These are phyloP conservation scores for Veloboletus limbatus DNA, from an alignment of 1,284 basidiomycete genomes.

Conservation along the genomic window DNA sequence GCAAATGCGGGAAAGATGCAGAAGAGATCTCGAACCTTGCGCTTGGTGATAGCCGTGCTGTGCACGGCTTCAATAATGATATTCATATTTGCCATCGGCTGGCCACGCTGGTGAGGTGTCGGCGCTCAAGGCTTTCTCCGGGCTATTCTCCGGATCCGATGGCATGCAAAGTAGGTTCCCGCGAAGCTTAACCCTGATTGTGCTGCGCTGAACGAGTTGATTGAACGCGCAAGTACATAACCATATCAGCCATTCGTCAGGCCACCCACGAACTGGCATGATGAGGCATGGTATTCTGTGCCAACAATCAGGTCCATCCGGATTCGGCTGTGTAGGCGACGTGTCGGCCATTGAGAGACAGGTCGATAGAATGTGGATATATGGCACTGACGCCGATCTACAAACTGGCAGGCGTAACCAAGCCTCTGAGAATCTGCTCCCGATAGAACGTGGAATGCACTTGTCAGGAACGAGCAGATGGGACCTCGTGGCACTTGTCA, in stretches of 20 bases:
- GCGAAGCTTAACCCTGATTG: conserved; percentile 26
- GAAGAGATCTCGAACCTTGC: conserved; percentile 30
- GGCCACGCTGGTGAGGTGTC: conserved; percentile 31
- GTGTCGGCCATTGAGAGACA: conserved; percentile 13
- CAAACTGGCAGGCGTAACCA: background rate
- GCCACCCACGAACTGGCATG: background rate
- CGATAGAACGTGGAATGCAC: conserved; percentile 13
- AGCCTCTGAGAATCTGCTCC: conserved; percentile 5
- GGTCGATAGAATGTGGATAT: too few species aligned
- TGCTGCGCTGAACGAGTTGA: background rate
- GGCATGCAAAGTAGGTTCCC: conserved; percentile 19
- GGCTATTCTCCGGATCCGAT: conserved; percentile 24
- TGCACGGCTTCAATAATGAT: conserved; percentile 29
- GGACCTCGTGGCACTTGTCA: conserved; percentile 23
- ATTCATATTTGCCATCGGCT: conserved; percentile 29
- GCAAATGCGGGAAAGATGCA: conserved; percentile 16
- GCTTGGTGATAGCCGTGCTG: conserved; percentile 35
- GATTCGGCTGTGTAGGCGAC: too few species aligned
- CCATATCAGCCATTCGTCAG: too few species aligned
- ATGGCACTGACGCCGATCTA: conserved; percentile 16
- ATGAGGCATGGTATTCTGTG: background rate
- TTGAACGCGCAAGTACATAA: too few species aligned
- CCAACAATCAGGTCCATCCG: too few species aligned
- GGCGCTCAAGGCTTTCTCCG: conserved; percentile 29
- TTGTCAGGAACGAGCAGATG: conserved; percentile 16